Evolutionary conservation across 78 protist species (phyloP), one percentile per base, ranked within the genome.

Genomic region (Trichosphaerium sp.): DNA sequence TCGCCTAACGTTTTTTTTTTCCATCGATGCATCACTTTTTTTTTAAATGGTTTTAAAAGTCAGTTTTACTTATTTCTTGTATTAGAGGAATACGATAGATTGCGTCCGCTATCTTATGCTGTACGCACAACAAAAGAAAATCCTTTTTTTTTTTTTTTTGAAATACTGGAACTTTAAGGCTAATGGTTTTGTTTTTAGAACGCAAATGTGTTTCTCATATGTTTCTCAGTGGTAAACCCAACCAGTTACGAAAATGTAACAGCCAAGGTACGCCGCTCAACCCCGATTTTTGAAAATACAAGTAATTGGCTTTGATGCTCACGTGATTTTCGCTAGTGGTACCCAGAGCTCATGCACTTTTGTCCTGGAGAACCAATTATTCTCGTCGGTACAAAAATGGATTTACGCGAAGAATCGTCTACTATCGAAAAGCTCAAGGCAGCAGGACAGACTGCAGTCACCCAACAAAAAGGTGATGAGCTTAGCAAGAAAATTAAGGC

Each of bases 351-450:
- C 41, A 56, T 57, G 38, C 95, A 93, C 69, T 84, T 90, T 64
- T 80, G 88, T 23, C 92, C 94, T 7, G 82, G 76, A 48, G 76
- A 49, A 3, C 95, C 96, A 29, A 72, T 88, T 56, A 68, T 93
- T 42, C 84, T 93, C 28, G 95, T 91, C 1, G 97, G 93, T 25
- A 88, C 93, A 23, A 91, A 88, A 69, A 49, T 70, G 35, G 95
- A 90, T 71, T 61, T 87, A 29, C 82, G 88, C 34, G 65, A 69
- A 7, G 94, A 89, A n/a, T 54, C 76, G 47, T 62, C 38, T 42
- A 60, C 68, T 55, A 56, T 66, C 39, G 82, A 76, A 14, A 76
- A 76, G 71, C 82, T 76, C 52, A 69, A 66, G 40, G 38, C 49
- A 42, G 57, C 55, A 34, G 60, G 59, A 28, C 71, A 61, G 44